Evolutionary conservation across 345 rosid genomes (phyloP).

Genomic region (Aquilaria yunnanensis): DNA sequence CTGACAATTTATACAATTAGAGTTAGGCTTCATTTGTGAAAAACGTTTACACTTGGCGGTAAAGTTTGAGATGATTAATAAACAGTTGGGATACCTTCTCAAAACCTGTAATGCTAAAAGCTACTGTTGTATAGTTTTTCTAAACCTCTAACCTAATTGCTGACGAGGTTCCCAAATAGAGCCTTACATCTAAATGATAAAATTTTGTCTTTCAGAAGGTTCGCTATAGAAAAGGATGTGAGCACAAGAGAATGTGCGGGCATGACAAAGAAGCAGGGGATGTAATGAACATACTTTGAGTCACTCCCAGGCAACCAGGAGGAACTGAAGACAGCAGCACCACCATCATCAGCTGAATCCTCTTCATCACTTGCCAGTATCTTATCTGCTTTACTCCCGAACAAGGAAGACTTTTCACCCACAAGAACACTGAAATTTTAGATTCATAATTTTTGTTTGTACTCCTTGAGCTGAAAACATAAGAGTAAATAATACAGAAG

Average conservation of each 20-base stretch:
- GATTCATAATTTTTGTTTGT: conserved; percentile 5
- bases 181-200: not conserved
- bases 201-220: not conserved
- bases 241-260: too few species aligned
- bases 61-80: not conserved
- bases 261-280: conserved; percentile 3
- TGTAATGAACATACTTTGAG: conserved; percentile 40
- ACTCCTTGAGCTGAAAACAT: not conserved
- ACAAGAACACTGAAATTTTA: conserved; percentile 62
- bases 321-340: conserved; percentile 58
- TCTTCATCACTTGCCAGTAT: conserved; percentile 52
- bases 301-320: conserved; percentile 82
- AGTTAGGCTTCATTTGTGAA: not conserved
- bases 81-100: not conserved
- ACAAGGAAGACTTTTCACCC: conserved; percentile 65
- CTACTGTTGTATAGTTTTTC: not conserved
- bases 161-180: too few species aligned
- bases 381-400: conserved; percentile 29
- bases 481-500: not conserved
- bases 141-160: not conserved
- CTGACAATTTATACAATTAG: not conserved
- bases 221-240: not conserved
- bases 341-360: conserved; percentile 32
- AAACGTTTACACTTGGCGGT: too few species aligned
- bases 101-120: not conserved